Percentiles rank a stretch among this genome's conserved stretches.
Conservation (phyloP, 2,329 filamentous ascomycete genomes). For the Hawksworthiomyces lignivorus region DNA sequence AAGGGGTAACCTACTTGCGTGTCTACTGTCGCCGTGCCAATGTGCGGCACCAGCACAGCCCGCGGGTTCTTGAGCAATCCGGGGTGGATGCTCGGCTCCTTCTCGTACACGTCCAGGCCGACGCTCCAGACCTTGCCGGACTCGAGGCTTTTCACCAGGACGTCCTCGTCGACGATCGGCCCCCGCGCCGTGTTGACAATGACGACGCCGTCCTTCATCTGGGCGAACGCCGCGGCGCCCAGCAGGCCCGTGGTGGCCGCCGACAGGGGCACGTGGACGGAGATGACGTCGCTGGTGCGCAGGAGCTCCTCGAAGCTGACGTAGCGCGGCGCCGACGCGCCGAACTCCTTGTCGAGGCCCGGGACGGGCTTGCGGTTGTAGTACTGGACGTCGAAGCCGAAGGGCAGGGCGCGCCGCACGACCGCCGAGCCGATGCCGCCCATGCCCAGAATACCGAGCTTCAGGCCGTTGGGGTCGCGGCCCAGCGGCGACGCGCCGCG, state of each 20-base stretch:
- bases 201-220: conserved; percentile 48
- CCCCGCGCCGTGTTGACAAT: conserved; percentile 52
- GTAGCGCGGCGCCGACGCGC: too few relatives aligned
- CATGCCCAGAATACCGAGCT: conserved; percentile 49
- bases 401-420: conserved; percentile 28
- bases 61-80: conserved; percentile 50
- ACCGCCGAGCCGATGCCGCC: conserved; percentile 42
- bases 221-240: conserved; percentile 37
- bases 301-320: too few relatives aligned
- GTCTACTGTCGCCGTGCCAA: conserved; percentile 59
- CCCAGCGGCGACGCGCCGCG: conserved; percentile 37
- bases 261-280: conserved; percentile 16
- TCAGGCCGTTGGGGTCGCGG: conserved; percentile 61
- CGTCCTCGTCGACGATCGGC: conserved; percentile 48
- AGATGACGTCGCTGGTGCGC: too few relatives aligned
- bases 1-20: too few relatives aligned
- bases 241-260: conserved; percentile 45
- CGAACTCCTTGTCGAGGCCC: conserved; percentile 45
- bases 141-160: conserved; percentile 44
- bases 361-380: conserved; percentile 46
- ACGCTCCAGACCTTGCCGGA: conserved; percentile 45
- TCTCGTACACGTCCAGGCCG: conserved; percentile 50
- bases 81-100: conserved; percentile 53
- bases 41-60: conserved; percentile 57
- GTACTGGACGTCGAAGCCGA: conserved; percentile 52